Evolutionary conservation across 352 stramenopile species (phyloP).

Genomic region (Poterioochromonas sp.): DNA sequence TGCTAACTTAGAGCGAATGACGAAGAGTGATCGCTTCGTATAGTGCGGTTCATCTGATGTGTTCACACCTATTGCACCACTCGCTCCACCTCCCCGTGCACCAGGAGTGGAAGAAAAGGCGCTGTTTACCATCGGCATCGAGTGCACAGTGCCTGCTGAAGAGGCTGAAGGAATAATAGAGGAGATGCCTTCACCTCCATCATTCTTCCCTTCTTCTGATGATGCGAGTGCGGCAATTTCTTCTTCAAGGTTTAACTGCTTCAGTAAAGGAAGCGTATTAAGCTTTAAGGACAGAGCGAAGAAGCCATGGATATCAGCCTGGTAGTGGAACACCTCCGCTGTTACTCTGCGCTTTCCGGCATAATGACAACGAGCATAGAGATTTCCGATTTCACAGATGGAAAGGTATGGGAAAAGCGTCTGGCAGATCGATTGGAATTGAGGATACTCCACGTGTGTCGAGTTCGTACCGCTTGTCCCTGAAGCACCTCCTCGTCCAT

Average conservation of each 20-base stretch:
- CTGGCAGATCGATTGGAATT: slow-evolving; percentile 71
- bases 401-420: slow-evolving; percentile 46
- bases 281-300: slow-evolving; percentile 72
- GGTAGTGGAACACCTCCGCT: slow-evolving; percentile 72
- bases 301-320: slow-evolving; percentile 66
- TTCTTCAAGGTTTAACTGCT: not conserved
- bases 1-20: slow-evolving; percentile 31
- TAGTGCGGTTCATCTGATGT: not conserved
- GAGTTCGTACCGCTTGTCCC: not conserved
- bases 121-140: not conserved
- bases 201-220: not conserved
- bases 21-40: not conserved
- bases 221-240: not conserved
- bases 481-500: slow-evolving; percentile 16
- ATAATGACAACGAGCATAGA: slow-evolving; percentile 44
- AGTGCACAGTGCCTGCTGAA: not conserved
- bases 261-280: slow-evolving; percentile 43
- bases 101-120: not conserved
- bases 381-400: slow-evolving; percentile 34
- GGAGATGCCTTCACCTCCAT: not conserved
- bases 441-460: slow-evolving; percentile 70
- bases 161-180: not conserved
- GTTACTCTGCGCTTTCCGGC: slow-evolving; percentile 62
- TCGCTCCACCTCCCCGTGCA: no score
- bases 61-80: not conserved